Evolutionary conservation across 1,284 basidiomycete genomes (phyloP), one percentile per base, ranked within the genome.

Genomic region (Apiotrichum porosum): DNA sequence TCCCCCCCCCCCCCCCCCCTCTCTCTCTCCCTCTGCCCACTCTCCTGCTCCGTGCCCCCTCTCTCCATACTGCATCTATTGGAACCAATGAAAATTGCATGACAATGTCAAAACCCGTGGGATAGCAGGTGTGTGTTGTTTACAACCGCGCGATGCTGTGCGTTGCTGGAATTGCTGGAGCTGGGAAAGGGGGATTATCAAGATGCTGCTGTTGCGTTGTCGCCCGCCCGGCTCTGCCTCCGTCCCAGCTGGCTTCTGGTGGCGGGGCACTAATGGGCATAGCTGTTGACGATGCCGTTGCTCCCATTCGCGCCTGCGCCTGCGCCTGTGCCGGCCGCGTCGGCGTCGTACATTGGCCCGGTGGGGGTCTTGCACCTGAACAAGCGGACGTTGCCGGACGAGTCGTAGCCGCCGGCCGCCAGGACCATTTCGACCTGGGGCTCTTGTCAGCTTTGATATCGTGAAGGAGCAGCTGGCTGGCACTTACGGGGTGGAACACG

Each of bases 401-500:
- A 57, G 51, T 74, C 72, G 44, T 68, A 71, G 23, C 72, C 71
- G 13, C 66, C 65, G 2, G 68, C 71, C 12, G 71, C 72, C 35
- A 74, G 52, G 30, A 74, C 60, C 63, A 72, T 68, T 46, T 71
- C 67, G 51, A 62, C 55, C 68, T 71, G 42, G 8, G 13, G 22
- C n/a, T 10, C 6, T 8, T 0, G 28, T 43, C 18, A 50, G 23
- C 13, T 21, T 9, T 21, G 12, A 37, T 18, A 6, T 6, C 9
- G 5, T 37, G 14, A 9, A 18, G 12, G 37, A 28, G 8, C 5
- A 8, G 14, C 10, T 13, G 6, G 13, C 15, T n/a, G 30, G 15
- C 22, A 64, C 69, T 38, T 46, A 71, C 69, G 21, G 73, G 73
- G 56, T 75, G 73, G 63, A 74, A 75, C 13, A 69, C 61, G 44